A percentile compares a stretch with the other conserved stretches of the same genome.
phyloP scores from a whole-genome alignment of 805 yeast species.

The Candida insectorum region DNA sequence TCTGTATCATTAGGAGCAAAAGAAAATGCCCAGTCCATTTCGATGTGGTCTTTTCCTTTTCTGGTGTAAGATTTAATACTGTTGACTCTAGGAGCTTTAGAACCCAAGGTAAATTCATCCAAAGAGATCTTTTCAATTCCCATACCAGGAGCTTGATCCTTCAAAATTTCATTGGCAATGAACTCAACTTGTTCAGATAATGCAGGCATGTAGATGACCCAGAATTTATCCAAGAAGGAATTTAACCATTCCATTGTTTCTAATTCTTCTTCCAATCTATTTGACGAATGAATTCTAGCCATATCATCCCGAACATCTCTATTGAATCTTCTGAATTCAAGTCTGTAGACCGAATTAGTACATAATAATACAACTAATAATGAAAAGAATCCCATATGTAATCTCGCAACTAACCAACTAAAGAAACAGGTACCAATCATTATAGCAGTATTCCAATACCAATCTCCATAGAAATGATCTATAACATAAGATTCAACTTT shows the following conservation, averaged over 20 bases:
- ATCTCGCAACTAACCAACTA: conserved; percentile 63
- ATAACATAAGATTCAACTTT: conserved; percentile 55
- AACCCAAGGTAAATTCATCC: conserved; percentile 77
- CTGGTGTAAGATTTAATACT: conserved; percentile 71
- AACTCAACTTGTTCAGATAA: conserved; percentile 70
- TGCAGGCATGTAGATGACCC: conserved; percentile 89
- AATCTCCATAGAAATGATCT: conserved; percentile 69
- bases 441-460: conserved; percentile 65
- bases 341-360: conserved; percentile 63
- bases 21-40: conserved; percentile 82
- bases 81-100: conserved; percentile 74
- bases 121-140: conserved; percentile 73
- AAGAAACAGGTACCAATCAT: conserved; percentile 70
- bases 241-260: conserved; percentile 85
- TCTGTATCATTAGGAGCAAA: conserved; percentile 81
- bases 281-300: conserved; percentile 59
- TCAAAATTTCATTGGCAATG: conserved; percentile 63
- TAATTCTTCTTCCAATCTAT: conserved; percentile 55
- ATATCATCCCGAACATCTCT: conserved; percentile 75
- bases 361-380: conserved; percentile 56
- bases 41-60: conserved; percentile 62
- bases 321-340: conserved; percentile 73
- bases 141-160: conserved; percentile 75
- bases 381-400: conserved; percentile 64
- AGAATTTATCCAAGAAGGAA: conserved; percentile 71